Evolutionary conservation across 139 green algal species (phyloP).

Genomic region (Astrephomene gubernaculifera): DNA sequence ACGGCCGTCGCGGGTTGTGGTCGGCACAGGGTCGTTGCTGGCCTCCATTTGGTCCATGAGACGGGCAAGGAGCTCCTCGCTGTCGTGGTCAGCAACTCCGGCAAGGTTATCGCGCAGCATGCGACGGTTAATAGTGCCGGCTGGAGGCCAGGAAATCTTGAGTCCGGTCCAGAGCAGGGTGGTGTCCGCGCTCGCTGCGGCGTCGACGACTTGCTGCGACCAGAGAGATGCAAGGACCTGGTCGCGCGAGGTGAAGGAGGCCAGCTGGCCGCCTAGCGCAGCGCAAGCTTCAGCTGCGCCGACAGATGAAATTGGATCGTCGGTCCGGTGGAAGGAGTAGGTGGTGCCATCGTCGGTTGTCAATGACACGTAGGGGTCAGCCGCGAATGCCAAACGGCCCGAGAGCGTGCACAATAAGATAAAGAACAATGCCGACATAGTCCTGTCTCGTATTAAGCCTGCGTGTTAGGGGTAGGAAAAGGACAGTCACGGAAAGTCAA

Average conservation of each 20-base stretch:
- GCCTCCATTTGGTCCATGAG: neutral
- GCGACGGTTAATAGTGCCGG: neutral
- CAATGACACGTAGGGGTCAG: neutral
- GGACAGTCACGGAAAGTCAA: too few relatives aligned
- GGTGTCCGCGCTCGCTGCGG: neutral
- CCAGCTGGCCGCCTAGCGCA: neutral
- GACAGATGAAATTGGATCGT: neutral
- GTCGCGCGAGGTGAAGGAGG: neutral
- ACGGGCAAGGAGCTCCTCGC: neutral
- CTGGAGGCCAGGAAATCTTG: constrained; percentile 15
- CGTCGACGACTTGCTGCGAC: neutral
- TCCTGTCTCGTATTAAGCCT: too few relatives aligned
- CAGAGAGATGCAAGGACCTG: constrained; percentile 2
- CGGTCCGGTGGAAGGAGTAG: constrained; percentile 4
- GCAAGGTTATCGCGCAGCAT: neutral
- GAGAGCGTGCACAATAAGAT: too few relatives aligned
- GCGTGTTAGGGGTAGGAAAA: too few relatives aligned
- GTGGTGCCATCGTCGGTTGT: neutral
- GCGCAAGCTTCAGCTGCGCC: neutral
- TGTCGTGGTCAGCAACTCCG: neutral
- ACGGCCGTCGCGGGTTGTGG: neutral
- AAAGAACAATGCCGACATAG: too few relatives aligned
- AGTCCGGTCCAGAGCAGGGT: constrained; percentile 29
- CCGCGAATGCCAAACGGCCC: neutral
- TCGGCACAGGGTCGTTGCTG: neutral